These are phyloP conservation scores for Madurella mycetomatis DNA, from an alignment of 2,329 filamentous ascomycete species.

Conservation along the genomic window DNA sequence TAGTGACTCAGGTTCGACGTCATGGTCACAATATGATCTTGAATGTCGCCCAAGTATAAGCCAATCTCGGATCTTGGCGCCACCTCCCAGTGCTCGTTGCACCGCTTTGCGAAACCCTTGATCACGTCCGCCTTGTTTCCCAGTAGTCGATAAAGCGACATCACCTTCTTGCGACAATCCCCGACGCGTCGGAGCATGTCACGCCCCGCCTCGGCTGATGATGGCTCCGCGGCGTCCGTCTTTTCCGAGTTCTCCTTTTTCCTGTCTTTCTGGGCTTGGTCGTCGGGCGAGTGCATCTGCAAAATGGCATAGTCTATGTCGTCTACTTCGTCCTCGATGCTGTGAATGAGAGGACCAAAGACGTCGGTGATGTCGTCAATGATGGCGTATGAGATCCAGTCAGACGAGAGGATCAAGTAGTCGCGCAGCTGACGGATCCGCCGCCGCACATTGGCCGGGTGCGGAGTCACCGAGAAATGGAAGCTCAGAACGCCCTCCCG, in stretches of 20 bases:
- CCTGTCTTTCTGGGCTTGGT: constrained; percentile 38
- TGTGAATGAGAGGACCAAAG: constrained; percentile 86
- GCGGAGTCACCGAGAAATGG: constrained; percentile 93
- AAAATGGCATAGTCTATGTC: constrained; percentile 93
- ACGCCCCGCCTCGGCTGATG: constrained; percentile 48
- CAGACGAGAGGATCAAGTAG: constrained; percentile 85
- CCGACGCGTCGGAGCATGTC: constrained; percentile 93
- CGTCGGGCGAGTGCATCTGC: constrained; percentile 63
- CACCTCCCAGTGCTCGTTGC: constrained; percentile 97
- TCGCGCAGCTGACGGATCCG: constrained; percentile 91
- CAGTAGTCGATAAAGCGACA: constrained; percentile 86
- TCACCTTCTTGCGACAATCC: constrained; percentile 94
- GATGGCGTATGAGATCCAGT: constrained; percentile 98
- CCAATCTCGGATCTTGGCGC: constrained; percentile 93
- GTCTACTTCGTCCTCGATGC: constrained; percentile 93
- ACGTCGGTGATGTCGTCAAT: constrained; percentile 98
- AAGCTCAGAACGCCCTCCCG: constrained; percentile 93
- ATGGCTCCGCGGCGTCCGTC: constrained; percentile 35
- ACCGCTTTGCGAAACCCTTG: constrained; percentile 96
- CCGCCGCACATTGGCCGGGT: constrained; percentile 91
- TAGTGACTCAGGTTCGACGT: constrained; percentile 93
- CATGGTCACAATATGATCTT: constrained; percentile 99
- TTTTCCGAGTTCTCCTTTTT: constrained; percentile 40
- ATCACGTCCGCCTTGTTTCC: constrained; percentile 99
- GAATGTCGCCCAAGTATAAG: constrained; percentile 95